These are phyloP conservation scores for Hydrangea macrophylla DNA, from an alignment of 148 eudicot species.

Conservation along the genomic window DNA sequence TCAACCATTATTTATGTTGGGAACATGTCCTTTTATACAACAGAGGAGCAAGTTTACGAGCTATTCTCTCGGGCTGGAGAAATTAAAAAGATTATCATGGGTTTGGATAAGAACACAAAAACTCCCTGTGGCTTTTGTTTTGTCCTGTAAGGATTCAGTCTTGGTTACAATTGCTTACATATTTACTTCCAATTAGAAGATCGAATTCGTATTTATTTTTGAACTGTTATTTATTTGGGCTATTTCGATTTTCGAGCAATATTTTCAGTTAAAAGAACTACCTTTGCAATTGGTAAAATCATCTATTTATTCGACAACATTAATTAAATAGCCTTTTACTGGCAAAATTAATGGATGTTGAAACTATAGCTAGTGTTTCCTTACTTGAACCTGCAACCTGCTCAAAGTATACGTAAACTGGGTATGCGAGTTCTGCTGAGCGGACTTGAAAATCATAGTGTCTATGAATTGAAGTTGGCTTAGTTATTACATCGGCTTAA, in stretches of 20 bases:
- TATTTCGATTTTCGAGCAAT: too few species aligned
- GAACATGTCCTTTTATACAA: conserved; percentile 96
- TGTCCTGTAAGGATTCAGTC: conserved; percentile 53
- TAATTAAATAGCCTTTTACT: neutral
- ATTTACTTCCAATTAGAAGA: neutral
- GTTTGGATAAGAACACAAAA: conserved; percentile 91
- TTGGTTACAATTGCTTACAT: conserved; percentile 4
- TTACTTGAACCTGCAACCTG: neutral
- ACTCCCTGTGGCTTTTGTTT: conserved; percentile 99
- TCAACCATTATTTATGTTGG: conserved; percentile 82
- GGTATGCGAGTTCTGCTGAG: neutral
- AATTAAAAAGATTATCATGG: conserved; percentile 90
- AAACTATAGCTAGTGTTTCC: neutral
- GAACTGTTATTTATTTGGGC: neutral
- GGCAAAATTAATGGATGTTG: neutral
- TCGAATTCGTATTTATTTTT: neutral
- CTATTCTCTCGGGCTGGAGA: conserved; percentile 90
- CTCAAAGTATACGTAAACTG: neutral
- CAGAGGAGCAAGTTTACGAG: conserved; percentile 97
- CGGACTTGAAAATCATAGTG: neutral
- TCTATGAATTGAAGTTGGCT: neutral
- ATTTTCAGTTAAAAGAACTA: neutral
- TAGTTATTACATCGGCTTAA: neutral
- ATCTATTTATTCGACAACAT: neutral
- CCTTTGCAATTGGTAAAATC: conserved; percentile 1